Conservation (phyloP, 2,329 filamentous ascomycete genomes). For the Phoma sp. region DNA sequence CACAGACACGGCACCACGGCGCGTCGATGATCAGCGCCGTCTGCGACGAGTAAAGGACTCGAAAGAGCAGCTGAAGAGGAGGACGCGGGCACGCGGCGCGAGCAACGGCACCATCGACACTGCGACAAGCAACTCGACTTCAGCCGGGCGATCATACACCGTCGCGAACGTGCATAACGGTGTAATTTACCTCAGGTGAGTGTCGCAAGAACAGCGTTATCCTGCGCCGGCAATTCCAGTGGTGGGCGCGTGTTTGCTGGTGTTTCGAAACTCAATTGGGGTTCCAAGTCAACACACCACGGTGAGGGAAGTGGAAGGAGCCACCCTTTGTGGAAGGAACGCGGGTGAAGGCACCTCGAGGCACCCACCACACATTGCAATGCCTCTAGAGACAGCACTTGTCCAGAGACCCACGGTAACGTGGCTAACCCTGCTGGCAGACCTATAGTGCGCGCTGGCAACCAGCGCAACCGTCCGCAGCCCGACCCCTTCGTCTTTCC, state of each 20-base stretch:
- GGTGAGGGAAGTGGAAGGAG: background rate
- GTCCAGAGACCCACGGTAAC: background rate
- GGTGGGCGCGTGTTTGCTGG: background rate
- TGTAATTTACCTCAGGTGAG: conserved; percentile 57
- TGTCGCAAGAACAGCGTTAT: conserved; percentile 1
- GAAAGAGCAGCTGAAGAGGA: conserved; percentile 46
- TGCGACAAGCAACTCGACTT: conserved; percentile 33
- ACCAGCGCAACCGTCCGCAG: conserved; percentile 43
- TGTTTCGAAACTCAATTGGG: background rate
- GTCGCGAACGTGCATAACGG: conserved; percentile 58
- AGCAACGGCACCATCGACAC: conserved; percentile 46
- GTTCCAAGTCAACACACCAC: background rate
- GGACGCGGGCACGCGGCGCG: conserved; percentile 38
- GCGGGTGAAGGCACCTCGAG: too few relatives aligned
- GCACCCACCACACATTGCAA: background rate
- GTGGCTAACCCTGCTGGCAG: conserved; percentile 28
- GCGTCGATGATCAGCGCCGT: conserved; percentile 40
- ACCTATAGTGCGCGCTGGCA: conserved; percentile 46
- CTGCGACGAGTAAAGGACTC: conserved; percentile 49
- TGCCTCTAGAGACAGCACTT: conserved; percentile 7
- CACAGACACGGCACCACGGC: conserved; percentile 35
- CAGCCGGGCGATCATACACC: conserved; percentile 52
- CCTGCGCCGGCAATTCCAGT: background rate
- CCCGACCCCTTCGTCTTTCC: conserved; percentile 50
- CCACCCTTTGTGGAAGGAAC: conserved; percentile 2